phyloP scores from a whole-genome alignment of 495 filamentous ascomycete genomes.

The Xylaria intraflava region DNA sequence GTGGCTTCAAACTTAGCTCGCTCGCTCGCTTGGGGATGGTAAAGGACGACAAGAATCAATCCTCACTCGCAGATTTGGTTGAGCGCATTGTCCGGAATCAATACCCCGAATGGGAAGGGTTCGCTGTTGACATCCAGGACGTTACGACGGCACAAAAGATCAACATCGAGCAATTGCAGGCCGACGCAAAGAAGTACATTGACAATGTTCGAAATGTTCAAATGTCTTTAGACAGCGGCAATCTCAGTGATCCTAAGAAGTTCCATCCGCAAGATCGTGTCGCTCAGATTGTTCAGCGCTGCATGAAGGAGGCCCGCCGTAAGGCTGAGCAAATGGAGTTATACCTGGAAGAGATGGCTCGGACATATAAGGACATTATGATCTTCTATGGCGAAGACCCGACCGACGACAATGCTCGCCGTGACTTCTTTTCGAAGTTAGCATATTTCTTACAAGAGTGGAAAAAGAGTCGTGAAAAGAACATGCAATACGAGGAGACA shows the following conservation, averaged over 20 bases:
- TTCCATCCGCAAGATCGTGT: slow-evolving; percentile 98
- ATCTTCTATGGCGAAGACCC: slow-evolving; percentile 94
- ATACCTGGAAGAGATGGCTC: slow-evolving; percentile 87
- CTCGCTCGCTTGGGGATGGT: slow-evolving; percentile 94
- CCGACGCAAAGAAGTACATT: slow-evolving; percentile 90
- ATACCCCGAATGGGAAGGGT: slow-evolving; percentile 91
- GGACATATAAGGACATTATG: slow-evolving; percentile 92
- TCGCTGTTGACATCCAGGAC: slow-evolving; percentile 75
- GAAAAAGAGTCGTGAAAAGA: slow-evolving; percentile 95
- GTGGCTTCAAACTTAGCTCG: slow-evolving; percentile 94
- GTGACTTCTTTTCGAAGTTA: slow-evolving; percentile 94
- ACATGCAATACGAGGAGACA: slow-evolving; percentile 73
- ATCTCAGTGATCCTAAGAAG: slow-evolving; percentile 91
- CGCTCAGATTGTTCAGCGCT: slow-evolving; percentile 80
- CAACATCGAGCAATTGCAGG: slow-evolving; percentile 85
- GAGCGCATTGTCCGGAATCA: slow-evolving; percentile 94
- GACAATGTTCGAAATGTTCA: slow-evolving; percentile 93
- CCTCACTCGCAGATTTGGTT: slow-evolving; percentile 92
- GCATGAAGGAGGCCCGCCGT: slow-evolving; percentile 91
- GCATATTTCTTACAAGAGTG: slow-evolving; percentile 88
- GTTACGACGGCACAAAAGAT: slow-evolving; percentile 83
- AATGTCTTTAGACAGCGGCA: slow-evolving; percentile 82
- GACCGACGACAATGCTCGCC: slow-evolving; percentile 82
- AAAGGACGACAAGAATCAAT: slow-evolving; percentile 98
- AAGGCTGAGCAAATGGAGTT: slow-evolving; percentile 96